Evolutionary conservation across 768 basidiomycete species (phyloP), one percentile per base, ranked within the genome.

Genomic region (Phlegmacium glaucopus): DNA sequence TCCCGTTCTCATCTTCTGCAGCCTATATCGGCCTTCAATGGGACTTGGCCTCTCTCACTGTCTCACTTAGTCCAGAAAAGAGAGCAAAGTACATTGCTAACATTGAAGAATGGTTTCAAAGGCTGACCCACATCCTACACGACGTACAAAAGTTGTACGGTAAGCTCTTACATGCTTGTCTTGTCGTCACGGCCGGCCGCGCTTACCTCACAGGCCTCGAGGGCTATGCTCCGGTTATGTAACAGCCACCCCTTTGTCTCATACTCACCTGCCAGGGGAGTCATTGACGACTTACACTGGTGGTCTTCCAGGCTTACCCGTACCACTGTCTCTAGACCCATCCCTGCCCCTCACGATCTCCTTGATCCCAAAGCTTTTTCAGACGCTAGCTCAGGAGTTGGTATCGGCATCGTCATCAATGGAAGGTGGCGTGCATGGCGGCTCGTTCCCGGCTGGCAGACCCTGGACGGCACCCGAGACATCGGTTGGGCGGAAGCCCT

Each of bases 401-500:
- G 66, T 2, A 61, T 68, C 11, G 52, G 55, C 4, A 58, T 72
- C 39, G 42, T 44, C 18, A 54, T 70, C 10, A 27, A 50, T 0
- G 39, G 49, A 10, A 7, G 12, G 0, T 72, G 65, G 69, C 1
- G 55, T 3, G 65, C 67, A 0, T 71, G 65, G 61, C 15, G 36
- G 0, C 63, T 71, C 16, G 9, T 52, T 6, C 58, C 53, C 1
- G 58, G 30, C 30, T 32, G 30, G 30, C 53, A 0, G 70, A 68
- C 69, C 26, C 58, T 1, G 27, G 22, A 32, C 6, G 44, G 56
- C 26, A 36, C 59, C 1, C 44, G 59, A 1, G 68, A 75, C 54
- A 77, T 77, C 46, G 57, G 58, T 0, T 78, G 75, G 74, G 73
- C 72, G 0, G 72, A 79, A 49, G 68, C 68, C 0, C 47, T 75